Evolutionary conservation across 1,284 basidiomycete genomes (phyloP), one percentile per base, ranked within the genome.

Genomic region (Vanrija humicola): DNA sequence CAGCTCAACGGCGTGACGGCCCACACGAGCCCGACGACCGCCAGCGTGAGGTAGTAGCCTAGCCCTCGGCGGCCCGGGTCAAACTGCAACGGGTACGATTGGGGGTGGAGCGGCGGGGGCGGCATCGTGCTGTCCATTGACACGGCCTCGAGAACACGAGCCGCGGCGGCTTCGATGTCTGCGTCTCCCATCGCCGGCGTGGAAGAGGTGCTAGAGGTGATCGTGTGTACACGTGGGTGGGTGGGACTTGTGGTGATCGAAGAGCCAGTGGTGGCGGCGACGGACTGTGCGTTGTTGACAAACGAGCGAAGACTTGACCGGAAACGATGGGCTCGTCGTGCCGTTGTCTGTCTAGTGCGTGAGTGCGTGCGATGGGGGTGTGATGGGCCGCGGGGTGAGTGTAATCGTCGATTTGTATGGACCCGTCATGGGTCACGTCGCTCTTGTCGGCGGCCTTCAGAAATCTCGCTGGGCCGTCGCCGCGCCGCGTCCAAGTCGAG

Each of bases 11-110:
- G 87, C 6, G 84, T 80, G 38, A 85, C 74, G 28, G 82, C 81
- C 85, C 88, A 89, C 51, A 92, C 69, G 12, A 86, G 84, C n/a
- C 83, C 68, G 54, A 91, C 83, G 52, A 84, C 34, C 2, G 59
- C 63, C 25, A 67, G 10, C 3, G 66, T 67, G 28, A 67, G 46
- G 52, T 66, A 72, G 56, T 59, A 74, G 5, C 68, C 68, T 25
- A 12, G 9, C 2, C 14, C 5, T 5, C 34, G 34, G 4, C 5
- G 9, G 34, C 34, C 44, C 54, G 34, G 50, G 43, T 16, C 42
- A 43, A 23, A 43, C 12, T 43, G 19, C 42, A 43, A 10, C 9
- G 34, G 34, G 34, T 34, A 34, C 10, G 34, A 12, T 15, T 34
- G 9, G 9, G 34, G 9, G 12, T 12, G 12, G 4, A 34, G 34